Base-by-base conservation (phyloP, 371 early-diverging fungal species). In the Apophysomyces variabilis region DNA sequence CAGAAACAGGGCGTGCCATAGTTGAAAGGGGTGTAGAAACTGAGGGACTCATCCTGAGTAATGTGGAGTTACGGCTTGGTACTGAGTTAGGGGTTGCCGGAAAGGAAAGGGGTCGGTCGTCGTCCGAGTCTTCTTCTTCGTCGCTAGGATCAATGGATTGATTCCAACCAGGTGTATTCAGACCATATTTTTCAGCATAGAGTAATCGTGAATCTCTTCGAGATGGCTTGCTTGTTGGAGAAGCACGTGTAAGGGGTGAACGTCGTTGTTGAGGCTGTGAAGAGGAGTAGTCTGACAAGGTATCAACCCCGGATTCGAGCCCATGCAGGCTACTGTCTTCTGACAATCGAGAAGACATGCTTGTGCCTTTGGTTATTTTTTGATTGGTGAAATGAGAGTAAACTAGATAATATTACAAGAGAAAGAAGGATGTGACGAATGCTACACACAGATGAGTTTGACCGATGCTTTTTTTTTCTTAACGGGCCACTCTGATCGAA, bases 121-220 rank as follows among this genome's bases (percentile, higher is more conserved):
- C 75, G 39, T 67, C 71, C 13, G 66, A 65, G 38, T 74, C 75
- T 5, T 70, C 74, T 12, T 71, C 73, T 5, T 76, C 75, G 8
- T 74, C 74, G 9, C 66, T 73, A 39, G 43, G 13, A 21, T 60
- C 56, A 46, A 58, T 61, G 16, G 45, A 45, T 47, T 32, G 43
- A 21, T 56, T 35, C 60, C 37, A 46, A 36, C 38, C 56, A 26
- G 66, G 56, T 14, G 67, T n/a, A 47, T 70, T 62, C 6, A 70
- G 38, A 26, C 70, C 70, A 60, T 70, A 70, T 60, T 70, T 70
- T 56, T 70, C 62, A 37, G 66, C 70, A 46, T 62, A 70, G 32
- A 66, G 43, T 41, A 63, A 45, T n/a, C 46, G 46, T 18, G 46
- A 45, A 11, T 45, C 46, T 45, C 46, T 45, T 45, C 46, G 46